Evolutionary conservation across 2,329 filamentous ascomycete genomes (phyloP).

Genomic region (Apiospora aurea): DNA sequence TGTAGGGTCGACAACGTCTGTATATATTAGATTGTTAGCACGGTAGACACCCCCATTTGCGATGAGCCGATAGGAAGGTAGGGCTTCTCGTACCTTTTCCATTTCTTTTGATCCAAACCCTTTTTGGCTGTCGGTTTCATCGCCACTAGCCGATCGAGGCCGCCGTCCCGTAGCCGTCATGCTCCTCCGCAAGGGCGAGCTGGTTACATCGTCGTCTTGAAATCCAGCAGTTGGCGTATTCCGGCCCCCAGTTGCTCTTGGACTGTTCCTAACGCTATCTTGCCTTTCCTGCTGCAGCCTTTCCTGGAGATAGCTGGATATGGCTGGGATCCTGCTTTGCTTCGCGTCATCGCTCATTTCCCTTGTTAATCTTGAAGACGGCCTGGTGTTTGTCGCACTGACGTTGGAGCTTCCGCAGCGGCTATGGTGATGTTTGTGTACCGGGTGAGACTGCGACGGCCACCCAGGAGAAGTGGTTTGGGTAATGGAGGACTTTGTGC

Average conservation of each 20-base stretch:
- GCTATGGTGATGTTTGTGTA: slow-evolving; percentile 44
- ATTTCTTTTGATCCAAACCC: slow-evolving; percentile 71
- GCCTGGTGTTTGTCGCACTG: slow-evolving; percentile 43
- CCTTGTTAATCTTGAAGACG: slow-evolving; percentile 50
- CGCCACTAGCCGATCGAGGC: slow-evolving; percentile 51
- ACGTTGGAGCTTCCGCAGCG: slow-evolving; percentile 44
- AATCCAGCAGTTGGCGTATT: background rate
- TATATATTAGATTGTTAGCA: slow-evolving; percentile 27
- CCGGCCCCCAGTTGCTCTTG: slow-evolving; percentile 40
- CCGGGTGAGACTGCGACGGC: background rate
- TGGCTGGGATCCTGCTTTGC: slow-evolving; percentile 42
- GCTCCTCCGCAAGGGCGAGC: slow-evolving; percentile 48
- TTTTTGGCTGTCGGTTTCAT: slow-evolving; percentile 55
- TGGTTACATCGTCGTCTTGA: slow-evolving; percentile 36
- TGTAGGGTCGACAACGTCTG: slow-evolving; percentile 72
- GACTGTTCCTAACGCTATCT: slow-evolving; percentile 54
- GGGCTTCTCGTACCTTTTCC: slow-evolving; percentile 61
- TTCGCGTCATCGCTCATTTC: slow-evolving; percentile 52
- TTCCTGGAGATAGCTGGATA: slow-evolving; percentile 63
- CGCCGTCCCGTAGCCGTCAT: slow-evolving; percentile 45
- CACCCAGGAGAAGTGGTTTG: background rate
- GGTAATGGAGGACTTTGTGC: background rate
- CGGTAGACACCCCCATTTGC: background rate
- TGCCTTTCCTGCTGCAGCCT: slow-evolving; percentile 59
- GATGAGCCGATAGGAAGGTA: background rate